phyloP scores from a whole-genome alignment of 495 filamentous ascomycete species.

The Neurospora tetraspora region DNA sequence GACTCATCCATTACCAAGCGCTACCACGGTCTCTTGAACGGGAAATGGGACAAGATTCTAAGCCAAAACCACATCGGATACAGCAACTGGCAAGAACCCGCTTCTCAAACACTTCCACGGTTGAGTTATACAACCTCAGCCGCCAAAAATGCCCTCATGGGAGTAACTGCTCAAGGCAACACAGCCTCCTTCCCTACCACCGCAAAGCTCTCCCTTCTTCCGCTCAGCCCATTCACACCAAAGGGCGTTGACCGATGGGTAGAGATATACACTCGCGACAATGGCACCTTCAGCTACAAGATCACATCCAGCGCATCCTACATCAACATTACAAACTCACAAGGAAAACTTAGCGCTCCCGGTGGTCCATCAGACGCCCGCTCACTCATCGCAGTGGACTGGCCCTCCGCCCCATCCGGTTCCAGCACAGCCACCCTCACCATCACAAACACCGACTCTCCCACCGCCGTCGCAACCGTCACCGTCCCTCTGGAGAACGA shows the following conservation, averaged over 20 bases:
- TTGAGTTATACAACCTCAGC: constrained; percentile 33
- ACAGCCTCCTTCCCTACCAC: constrained; percentile 39
- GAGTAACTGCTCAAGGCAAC: constrained; percentile 43
- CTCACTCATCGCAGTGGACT: constrained; percentile 43
- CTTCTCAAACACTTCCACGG: constrained; percentile 40
- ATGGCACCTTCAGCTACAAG: constrained; percentile 39
- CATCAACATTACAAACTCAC: constrained; percentile 36
- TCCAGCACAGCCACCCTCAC: constrained; percentile 26
- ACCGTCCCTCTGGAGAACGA: constrained; percentile 44
- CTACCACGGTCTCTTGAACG: constrained; percentile 46
- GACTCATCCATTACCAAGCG: constrained; percentile 44
- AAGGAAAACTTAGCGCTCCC: constrained; percentile 31
- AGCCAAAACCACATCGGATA: constrained; percentile 24
- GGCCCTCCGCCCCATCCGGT: constrained; percentile 38
- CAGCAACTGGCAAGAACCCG: constrained; percentile 46
- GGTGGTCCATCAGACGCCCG: constrained; percentile 33
- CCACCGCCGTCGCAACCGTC: constrained; percentile 32
- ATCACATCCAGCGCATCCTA: constrained; percentile 37
- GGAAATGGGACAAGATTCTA: constrained; percentile 52
- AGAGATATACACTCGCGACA: constrained; percentile 49
- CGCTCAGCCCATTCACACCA: constrained; percentile 43
- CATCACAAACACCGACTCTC: constrained; percentile 31
- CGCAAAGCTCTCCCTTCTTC: constrained; percentile 35
- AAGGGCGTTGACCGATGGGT: constrained; percentile 36
- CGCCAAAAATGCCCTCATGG: constrained; percentile 41